Conservation (phyloP, 768 basidiomycete species). For the Tylopilus cervinicoccineus region DNA sequence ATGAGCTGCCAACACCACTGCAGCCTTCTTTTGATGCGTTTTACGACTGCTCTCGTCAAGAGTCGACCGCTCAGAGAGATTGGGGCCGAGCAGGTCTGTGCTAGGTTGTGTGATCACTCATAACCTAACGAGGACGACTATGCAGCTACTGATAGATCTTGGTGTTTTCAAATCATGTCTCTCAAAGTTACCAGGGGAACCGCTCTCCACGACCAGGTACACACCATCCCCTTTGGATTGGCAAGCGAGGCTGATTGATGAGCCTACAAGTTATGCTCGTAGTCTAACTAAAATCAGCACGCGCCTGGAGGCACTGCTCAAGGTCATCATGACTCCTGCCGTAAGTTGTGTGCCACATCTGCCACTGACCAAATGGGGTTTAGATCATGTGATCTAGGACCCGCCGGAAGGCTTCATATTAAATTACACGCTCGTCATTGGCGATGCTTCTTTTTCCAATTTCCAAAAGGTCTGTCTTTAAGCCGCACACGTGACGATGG, state of each 20-base stretch:
- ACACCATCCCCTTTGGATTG: slow-evolving; percentile 8
- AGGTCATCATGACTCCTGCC: slow-evolving; percentile 91
- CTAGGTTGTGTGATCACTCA: neutral
- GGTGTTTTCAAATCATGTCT: slow-evolving; percentile 83
- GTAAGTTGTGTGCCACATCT: slow-evolving; percentile 44
- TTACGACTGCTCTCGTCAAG: slow-evolving; percentile 85
- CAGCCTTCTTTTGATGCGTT: slow-evolving; percentile 80
- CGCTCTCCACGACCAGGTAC: slow-evolving; percentile 52
- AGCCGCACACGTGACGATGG: neutral
- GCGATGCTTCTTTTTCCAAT: slow-evolving; percentile 92
- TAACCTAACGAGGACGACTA: slow-evolving; percentile 7
- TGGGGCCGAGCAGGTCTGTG: slow-evolving; percentile 86
- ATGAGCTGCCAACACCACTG: neutral
- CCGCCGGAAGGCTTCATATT: slow-evolving; percentile 92
- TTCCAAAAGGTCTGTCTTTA: slow-evolving; percentile 86
- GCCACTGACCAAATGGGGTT: neutral
- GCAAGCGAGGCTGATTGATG: slow-evolving; percentile 10
- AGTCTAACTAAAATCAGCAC: slow-evolving; percentile 78
- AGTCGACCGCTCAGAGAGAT: slow-evolving; percentile 89
- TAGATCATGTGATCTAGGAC: slow-evolving; percentile 46
- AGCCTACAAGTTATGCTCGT: slow-evolving; percentile 66
- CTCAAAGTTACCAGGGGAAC: slow-evolving; percentile 77
- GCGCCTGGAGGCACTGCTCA: slow-evolving; percentile 86
- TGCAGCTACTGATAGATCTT: slow-evolving; percentile 83
- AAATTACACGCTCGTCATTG: slow-evolving; percentile 92